A percentile compares a stretch with the other conserved stretches of the same genome.
These are phyloP conservation scores for Coniferiporia weirii DNA, from an alignment of 1,284 basidiomycete genomes.

Conservation along the genomic window DNA sequence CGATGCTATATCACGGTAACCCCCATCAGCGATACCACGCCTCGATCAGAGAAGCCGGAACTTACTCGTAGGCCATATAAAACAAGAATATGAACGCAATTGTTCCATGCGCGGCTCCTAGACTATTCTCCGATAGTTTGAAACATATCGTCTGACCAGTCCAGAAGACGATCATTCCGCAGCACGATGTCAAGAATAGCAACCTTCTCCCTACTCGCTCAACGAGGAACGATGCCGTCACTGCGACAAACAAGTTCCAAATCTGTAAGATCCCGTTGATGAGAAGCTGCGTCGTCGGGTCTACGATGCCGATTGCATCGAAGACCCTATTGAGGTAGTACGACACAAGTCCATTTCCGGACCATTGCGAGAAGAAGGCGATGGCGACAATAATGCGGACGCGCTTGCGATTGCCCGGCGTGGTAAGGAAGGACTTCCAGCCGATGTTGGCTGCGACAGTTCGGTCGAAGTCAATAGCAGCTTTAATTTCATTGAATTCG, in stretches of 20 bases:
- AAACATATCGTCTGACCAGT: constrained; percentile 40
- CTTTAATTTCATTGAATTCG: constrained; percentile 58
- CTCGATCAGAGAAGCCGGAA: neutral
- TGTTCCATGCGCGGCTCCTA: constrained; percentile 37
- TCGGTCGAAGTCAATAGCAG: constrained; percentile 47
- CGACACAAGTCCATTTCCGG: constrained; percentile 54
- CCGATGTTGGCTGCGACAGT: constrained; percentile 38
- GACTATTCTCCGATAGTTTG: constrained; percentile 31
- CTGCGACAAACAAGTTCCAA: constrained; percentile 23
- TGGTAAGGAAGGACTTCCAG: constrained; percentile 45
- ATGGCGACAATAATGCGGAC: constrained; percentile 52
- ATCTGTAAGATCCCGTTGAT: constrained; percentile 58
- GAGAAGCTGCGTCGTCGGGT: constrained; percentile 48
- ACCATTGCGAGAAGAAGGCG: constrained; percentile 63
- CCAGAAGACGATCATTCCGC: constrained; percentile 39
- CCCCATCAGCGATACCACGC: neutral
- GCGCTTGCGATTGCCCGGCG: constrained; percentile 49
- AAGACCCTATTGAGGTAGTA: constrained; percentile 32
- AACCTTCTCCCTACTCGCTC: constrained; percentile 21
- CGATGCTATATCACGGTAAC: constrained; percentile 28
- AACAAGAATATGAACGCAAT: constrained; percentile 47
- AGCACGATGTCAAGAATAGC: constrained; percentile 19
- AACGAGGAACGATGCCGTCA: constrained; percentile 21
- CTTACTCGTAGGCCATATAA: constrained; percentile 39
- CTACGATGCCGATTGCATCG: constrained; percentile 41